Evolutionary conservation across 2,329 filamentous ascomycete genomes (phyloP).

Genomic region (Chrysosporium keratinophilum): DNA sequence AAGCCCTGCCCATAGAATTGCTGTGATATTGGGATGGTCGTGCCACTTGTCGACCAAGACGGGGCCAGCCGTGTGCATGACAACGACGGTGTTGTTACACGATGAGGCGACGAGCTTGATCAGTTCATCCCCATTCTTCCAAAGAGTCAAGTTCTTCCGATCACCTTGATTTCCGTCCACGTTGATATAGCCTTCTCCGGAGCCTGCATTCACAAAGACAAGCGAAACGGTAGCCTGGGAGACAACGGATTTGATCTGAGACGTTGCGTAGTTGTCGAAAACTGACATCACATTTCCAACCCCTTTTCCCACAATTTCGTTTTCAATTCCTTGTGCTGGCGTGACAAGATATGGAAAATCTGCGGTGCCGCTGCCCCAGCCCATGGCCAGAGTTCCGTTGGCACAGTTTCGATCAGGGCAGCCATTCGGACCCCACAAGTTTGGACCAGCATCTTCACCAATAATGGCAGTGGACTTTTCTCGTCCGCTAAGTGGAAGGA

Average conservation of each 20-base stretch:
- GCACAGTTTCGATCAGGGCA: constrained; percentile 58
- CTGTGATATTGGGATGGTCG: constrained; percentile 57
- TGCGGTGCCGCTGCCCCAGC: constrained; percentile 51
- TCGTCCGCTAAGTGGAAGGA: constrained; percentile 62
- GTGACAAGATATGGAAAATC: constrained; percentile 56
- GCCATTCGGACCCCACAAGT: constrained; percentile 64
- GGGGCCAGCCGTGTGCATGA: constrained; percentile 76
- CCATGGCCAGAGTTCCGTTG: constrained; percentile 53
- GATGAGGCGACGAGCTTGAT: constrained; percentile 67
- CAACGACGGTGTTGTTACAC: constrained; percentile 82
- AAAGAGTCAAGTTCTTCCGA: constrained; percentile 83
- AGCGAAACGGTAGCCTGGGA: constrained; percentile 49
- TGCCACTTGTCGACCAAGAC: constrained; percentile 59
- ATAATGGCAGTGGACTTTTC: constrained; percentile 67
- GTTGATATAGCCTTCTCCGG: constrained; percentile 76
- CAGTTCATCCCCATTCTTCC: constrained; percentile 69
- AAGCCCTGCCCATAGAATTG: constrained; percentile 64
- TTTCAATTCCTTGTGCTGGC: constrained; percentile 54
- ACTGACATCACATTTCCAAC: constrained; percentile 54
- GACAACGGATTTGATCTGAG: constrained; percentile 42
- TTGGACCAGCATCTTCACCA: constrained; percentile 72
- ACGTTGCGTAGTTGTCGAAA: constrained; percentile 47
- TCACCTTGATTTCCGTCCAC: constrained; percentile 79
- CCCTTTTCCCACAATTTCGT: constrained; percentile 53
- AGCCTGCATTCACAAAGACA: constrained; percentile 80